phyloP scores from a whole-genome alignment of 2,329 filamentous ascomycete genomes.

The Phaeosphaeriaceae sp. region DNA sequence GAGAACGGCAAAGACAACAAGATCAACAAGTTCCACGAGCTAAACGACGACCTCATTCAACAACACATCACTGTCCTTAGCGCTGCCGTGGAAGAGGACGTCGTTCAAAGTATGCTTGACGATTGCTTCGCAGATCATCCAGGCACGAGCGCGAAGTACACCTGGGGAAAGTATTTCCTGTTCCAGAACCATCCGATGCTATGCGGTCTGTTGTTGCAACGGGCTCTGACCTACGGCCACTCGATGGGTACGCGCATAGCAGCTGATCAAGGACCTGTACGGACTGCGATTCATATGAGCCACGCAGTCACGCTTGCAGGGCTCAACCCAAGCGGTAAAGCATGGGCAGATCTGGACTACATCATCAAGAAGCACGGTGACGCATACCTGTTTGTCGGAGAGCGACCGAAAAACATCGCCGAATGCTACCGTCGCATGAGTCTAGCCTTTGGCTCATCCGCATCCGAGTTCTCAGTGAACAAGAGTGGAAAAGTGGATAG shows the following conservation, averaged over 20 bases:
- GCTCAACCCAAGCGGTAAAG: background rate
- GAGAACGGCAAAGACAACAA: background rate
- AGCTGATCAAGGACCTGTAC: background rate
- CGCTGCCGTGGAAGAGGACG: background rate
- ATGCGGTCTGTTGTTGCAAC: background rate
- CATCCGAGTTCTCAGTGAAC: background rate
- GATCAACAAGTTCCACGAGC: background rate
- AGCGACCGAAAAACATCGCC: background rate
- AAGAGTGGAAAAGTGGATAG: background rate
- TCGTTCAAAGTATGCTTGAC: background rate
- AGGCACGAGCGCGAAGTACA: background rate
- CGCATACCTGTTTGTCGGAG: background rate
- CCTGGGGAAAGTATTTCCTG: background rate
- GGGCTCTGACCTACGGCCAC: background rate
- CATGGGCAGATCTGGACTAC: background rate
- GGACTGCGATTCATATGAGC: background rate
- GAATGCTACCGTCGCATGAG: background rate
- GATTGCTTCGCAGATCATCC: background rate
- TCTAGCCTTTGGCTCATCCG: background rate
- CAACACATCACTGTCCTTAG: background rate
- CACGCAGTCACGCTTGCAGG: background rate
- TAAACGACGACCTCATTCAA: background rate
- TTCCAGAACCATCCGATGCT: background rate
- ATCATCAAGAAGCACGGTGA: conserved; percentile 1
- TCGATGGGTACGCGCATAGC: background rate